A percentile compares a stretch with the other conserved stretches of the same genome.
phyloP scores from a whole-genome alignment of 345 rosid species.

The Salix udensis region DNA sequence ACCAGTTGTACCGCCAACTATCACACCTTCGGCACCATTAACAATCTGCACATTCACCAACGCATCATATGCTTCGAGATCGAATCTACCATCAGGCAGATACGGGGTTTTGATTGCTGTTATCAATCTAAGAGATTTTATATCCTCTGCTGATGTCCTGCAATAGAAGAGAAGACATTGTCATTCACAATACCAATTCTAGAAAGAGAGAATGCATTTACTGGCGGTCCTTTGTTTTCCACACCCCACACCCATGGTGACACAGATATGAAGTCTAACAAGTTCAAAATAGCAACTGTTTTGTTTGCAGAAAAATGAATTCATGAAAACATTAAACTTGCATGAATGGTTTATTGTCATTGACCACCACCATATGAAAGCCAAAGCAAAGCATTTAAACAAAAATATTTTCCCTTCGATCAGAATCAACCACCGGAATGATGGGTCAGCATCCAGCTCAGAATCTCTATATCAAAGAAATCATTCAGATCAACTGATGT shows the following conservation, averaged over 20 bases:
- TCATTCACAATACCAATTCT: constrained; percentile 9
- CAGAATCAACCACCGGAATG: neutral
- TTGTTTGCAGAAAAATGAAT: neutral
- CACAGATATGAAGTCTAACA: neutral
- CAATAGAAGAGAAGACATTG: constrained; percentile 9
- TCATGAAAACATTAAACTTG: neutral
- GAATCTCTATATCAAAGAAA: neutral
- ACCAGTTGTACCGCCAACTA: constrained; percentile 90
- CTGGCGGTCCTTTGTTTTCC: neutral
- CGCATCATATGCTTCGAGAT: constrained; percentile 80
- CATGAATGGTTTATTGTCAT: neutral
- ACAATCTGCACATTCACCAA: constrained; percentile 66
- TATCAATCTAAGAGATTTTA: constrained; percentile 63
- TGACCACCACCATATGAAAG: neutral
- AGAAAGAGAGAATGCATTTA: neutral
- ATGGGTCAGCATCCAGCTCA: neutral
- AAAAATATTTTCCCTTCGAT: neutral
- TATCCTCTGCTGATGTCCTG: constrained; percentile 75
- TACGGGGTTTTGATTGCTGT: constrained; percentile 94
- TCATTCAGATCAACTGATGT: neutral
- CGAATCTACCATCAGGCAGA: constrained; percentile 88
- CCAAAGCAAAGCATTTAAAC: neutral
- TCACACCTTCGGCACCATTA: constrained; percentile 69
- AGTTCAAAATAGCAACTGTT: neutral
- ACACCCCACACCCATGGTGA: neutral